Base-by-base conservation (phyloP, 345 rosid species). In the Chamaenerion angustifolium region DNA sequence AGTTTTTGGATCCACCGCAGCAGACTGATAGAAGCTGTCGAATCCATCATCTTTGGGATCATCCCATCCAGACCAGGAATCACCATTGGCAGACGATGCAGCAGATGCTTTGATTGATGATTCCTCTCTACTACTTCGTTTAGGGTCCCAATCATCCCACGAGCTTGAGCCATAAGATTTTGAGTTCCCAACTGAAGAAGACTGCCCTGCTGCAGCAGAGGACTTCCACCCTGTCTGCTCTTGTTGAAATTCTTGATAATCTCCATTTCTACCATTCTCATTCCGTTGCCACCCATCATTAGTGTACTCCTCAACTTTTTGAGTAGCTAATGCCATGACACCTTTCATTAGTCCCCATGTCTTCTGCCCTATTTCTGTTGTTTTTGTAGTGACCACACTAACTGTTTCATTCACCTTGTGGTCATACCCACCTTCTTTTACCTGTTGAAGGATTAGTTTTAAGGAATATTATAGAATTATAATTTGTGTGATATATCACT, bases 281-380 rank as follows among this genome's bases (percentile, higher is more conserved):
- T 71, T 79, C 50, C 59, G 71, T 52, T 76, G 83, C 82, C 81
- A 83, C 61, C 62, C 69, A 56, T 82, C 79, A 49, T 52, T 31
- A 31, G 98, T 48, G 19, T 67, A 80, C 67, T 82, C 96, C 67
- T 87, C 96, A 13, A 92, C 98, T 61, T 92, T 92, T 52, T 84
- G 93, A 15, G 83, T 52, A 35, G 98, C 96, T 25, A 92, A 42
- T 42, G 90, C 90, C 90, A 92, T 82, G 41, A 92, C 96, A 52
- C 95, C 95, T 68, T 76, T 92, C 96, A 92, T 77, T 23, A 92
- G 78, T 11, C 98, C 98, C 96, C 98, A 92, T 15, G 98, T 92
- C 71, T 63, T 87, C 21, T 87, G 83, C 51, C 98, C 96, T 52
- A 92, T 82, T 73, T 87, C 95, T 12, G 88, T 57, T 44, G 98